Conservation (phyloP, 257 asterid genomes). For the Avicennia marina region DNA sequence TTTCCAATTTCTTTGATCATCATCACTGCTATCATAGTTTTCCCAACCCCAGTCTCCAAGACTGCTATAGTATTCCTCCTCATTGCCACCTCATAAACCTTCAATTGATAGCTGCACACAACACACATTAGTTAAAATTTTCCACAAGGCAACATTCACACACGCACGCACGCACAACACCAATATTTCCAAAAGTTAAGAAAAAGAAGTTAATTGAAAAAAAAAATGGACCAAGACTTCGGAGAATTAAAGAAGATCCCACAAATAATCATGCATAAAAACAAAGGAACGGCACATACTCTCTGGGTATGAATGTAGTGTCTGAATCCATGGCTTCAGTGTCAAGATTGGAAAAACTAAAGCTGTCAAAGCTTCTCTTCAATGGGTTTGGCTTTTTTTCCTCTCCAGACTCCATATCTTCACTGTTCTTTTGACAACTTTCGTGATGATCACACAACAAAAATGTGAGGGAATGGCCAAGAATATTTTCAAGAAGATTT, state of each 20-base stretch:
- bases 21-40: slow-evolving; percentile 53
- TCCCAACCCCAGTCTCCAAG: slow-evolving; percentile 54
- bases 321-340: slow-evolving; percentile 33
- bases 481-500: slow-evolving; percentile 16
- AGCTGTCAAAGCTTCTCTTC: slow-evolving; percentile 33
- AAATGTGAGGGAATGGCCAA: background rate
- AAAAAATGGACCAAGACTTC: background rate
- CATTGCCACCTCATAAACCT: slow-evolving; percentile 74
- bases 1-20: slow-evolving; percentile 68
- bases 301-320: slow-evolving; percentile 31
- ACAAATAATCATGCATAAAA: slow-evolving; percentile 2
- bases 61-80: slow-evolving; percentile 73
- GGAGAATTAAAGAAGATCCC: slow-evolving; percentile 7
- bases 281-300: slow-evolving; percentile 28
- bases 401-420: slow-evolving; percentile 31
- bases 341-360: slow-evolving; percentile 22
- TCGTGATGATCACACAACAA: slow-evolving; percentile 17
- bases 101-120: slow-evolving; percentile 43
- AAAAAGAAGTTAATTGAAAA: background rate
- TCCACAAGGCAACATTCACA: too few relatives aligned
- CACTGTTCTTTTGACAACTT: background rate
- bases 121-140: slow-evolving; percentile 3
- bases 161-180: background rate
- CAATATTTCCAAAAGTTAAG: background rate
- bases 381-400: slow-evolving; percentile 31